Evolutionary conservation across 140 eudicot genomes (phyloP).

Genomic region (Erigeron philadelphicus): DNA sequence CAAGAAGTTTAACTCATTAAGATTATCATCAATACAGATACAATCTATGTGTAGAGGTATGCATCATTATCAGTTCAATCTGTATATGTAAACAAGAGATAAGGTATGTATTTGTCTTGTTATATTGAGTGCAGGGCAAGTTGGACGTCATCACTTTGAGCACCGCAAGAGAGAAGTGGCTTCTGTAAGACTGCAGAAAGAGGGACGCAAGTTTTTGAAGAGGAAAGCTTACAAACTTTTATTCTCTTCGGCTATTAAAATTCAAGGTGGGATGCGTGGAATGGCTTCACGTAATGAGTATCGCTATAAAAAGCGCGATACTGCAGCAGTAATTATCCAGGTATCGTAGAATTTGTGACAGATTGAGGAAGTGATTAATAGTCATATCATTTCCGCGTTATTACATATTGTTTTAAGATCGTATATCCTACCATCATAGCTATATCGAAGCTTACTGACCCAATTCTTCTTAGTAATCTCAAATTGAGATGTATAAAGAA

Average conservation of each 20-base stretch:
- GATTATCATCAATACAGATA: constrained; percentile 45
- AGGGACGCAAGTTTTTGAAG: constrained; percentile 52
- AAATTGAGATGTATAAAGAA: too few species aligned
- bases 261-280: constrained; percentile 73
- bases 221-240: constrained; percentile 45
- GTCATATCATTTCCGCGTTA: constrained; percentile 12
- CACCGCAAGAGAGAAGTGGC: constrained; percentile 65
- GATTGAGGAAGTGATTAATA: constrained; percentile 1
- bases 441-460: too few species aligned
- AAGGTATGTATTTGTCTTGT: constrained; percentile 4
- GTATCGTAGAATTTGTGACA: constrained; percentile 29
- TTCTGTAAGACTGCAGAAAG: constrained; percentile 58
- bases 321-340: constrained; percentile 68
- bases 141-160: constrained; percentile 51
- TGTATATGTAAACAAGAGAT: constrained; percentile 6
- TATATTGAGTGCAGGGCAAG: constrained; percentile 44
- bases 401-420: neutral
- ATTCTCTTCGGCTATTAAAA: constrained; percentile 42
- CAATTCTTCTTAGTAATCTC: too few species aligned
- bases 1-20: constrained; percentile 42
- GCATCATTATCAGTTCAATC: constrained; percentile 9
- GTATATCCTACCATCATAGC: too few species aligned
- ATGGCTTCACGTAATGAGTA: constrained; percentile 65
- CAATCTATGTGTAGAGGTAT: constrained; percentile 81
- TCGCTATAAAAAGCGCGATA: constrained; percentile 40